Evolutionary conservation across 257 asterid genomes (phyloP).

Genomic region (Datura wrightii): DNA sequence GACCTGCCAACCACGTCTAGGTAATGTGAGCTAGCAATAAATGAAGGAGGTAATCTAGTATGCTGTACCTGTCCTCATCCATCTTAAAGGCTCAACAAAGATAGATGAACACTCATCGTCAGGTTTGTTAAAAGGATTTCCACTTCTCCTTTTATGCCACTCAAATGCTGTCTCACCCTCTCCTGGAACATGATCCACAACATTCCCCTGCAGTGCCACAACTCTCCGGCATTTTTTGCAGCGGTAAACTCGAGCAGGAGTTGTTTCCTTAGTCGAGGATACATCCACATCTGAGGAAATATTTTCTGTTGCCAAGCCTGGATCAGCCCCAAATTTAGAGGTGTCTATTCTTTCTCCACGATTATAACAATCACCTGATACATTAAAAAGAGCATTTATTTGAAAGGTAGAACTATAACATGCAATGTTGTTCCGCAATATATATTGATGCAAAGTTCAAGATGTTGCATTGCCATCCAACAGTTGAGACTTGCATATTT

Average conservation of each 20-base stretch:
- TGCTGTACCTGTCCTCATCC: constrained; percentile 87
- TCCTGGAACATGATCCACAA: constrained; percentile 88
- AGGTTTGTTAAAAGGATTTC: constrained; percentile 60
- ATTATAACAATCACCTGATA: constrained; percentile 80
- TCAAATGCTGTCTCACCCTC: constrained; percentile 86
- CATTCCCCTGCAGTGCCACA: constrained; percentile 79
- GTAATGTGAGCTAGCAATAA: background rate
- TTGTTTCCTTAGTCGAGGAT: constrained; percentile 42
- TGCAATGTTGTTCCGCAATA: background rate
- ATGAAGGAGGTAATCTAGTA: background rate
- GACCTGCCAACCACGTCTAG: background rate
- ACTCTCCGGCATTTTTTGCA: constrained; percentile 96
- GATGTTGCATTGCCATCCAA: constrained; percentile 1
- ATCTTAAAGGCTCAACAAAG: constrained; percentile 94
- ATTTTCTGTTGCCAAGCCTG: constrained; percentile 60
- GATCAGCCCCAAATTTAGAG: constrained; percentile 84
- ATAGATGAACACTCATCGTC: constrained; percentile 79
- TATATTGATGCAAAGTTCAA: constrained; percentile 10
- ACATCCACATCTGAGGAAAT: constrained; percentile 53
- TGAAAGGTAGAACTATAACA: background rate
- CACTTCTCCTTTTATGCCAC: constrained; percentile 91
- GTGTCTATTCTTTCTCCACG: constrained; percentile 88
- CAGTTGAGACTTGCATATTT: background rate
- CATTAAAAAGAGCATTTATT: constrained; percentile 6
- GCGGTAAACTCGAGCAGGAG: constrained; percentile 62